These are phyloP conservation scores for Morella rubra DNA, from an alignment of 306 rosid genomes.

Conservation along the genomic window DNA sequence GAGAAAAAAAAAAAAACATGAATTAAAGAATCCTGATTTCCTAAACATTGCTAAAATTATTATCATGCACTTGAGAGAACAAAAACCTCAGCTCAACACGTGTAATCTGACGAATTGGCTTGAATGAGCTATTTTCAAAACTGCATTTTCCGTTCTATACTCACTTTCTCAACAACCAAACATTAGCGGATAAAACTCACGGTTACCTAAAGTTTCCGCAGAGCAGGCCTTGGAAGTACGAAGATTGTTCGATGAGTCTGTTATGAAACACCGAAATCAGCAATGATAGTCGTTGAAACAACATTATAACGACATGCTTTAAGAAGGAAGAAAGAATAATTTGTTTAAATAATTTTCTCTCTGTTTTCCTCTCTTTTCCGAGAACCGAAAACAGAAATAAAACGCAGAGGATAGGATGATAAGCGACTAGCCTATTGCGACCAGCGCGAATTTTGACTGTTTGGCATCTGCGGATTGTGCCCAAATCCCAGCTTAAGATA, in stretches of 20 bases:
- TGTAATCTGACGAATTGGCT: background rate
- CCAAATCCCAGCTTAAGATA: constrained; percentile 49
- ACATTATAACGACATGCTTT: constrained; percentile 7
- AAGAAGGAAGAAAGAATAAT: background rate
- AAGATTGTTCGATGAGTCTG: constrained; percentile 62
- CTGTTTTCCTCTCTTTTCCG: constrained; percentile 7
- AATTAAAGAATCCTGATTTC: background rate
- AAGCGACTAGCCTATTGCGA: constrained; percentile 42
- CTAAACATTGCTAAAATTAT: background rate
- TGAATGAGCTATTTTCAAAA: background rate
- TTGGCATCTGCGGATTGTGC: constrained; percentile 34
- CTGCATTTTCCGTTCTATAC: background rate
- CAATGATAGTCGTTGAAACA: background rate
- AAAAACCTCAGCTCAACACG: background rate
- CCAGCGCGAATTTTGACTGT: constrained; percentile 49
- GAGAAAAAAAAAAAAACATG: background rate
- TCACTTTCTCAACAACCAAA: constrained; percentile 14
- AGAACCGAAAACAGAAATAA: constrained; percentile 12
- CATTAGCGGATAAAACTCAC: background rate
- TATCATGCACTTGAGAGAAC: background rate
- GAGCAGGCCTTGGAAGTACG: constrained; percentile 69
- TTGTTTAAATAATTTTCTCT: background rate
- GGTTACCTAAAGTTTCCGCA: constrained; percentile 67
- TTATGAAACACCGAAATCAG: background rate
- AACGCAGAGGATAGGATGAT: background rate